Evolutionary conservation across 495 filamentous ascomycete species (phyloP), one percentile per base, ranked within the genome.

Genomic region (Neurospora discreta): DNA sequence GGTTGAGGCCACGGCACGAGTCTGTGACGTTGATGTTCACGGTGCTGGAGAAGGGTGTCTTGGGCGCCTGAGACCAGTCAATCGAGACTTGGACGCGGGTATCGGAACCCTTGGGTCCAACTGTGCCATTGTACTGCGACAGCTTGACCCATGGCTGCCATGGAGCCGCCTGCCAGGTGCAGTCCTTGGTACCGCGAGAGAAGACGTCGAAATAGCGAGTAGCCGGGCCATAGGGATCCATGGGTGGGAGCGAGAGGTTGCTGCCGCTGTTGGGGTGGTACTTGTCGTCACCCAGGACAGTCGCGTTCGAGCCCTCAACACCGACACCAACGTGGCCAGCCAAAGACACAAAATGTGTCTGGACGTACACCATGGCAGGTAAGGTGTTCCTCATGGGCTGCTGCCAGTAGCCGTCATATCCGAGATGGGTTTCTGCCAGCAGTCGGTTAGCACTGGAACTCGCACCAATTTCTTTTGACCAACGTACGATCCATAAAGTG

Each of bases 381-480:
- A 90, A 82, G 2, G 84, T 84, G 75, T 92, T 90, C 39, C 90
- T 82, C 90, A 91, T 92, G 4, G 90, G 87, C 76, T 91, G 90
- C 76, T 92, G 90, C 89, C 88, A 88, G 78, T 86, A 86, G 44
- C 81, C 81, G 26, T 85, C 80, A 46, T 84, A 87, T 36, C 85
- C 84, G 20, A 87, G 79, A 73, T 87, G 85, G 1, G 85, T 86
- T 80, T 86, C 83, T 85, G 73, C 5, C 39, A 15, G 69, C 39
- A 15, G 69, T 73, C 16, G 75, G 69, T 71, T 38, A 73, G 70
- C 36, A 39, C n/a, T n/a, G n/a, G n/a, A 11, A 18, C 16, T 38
- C 65, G 26, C 16, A 1, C 1, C 3, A 20, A 39, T 16, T 7
- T 7, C 39, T 10, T 13, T 18, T 15, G 13, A 9, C 11, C 10